Percentiles rank a stretch among this genome's conserved stretches.
Evolutionary conservation across 768 basidiomycete species (phyloP).

Genomic region (Amanita thiersii): DNA sequence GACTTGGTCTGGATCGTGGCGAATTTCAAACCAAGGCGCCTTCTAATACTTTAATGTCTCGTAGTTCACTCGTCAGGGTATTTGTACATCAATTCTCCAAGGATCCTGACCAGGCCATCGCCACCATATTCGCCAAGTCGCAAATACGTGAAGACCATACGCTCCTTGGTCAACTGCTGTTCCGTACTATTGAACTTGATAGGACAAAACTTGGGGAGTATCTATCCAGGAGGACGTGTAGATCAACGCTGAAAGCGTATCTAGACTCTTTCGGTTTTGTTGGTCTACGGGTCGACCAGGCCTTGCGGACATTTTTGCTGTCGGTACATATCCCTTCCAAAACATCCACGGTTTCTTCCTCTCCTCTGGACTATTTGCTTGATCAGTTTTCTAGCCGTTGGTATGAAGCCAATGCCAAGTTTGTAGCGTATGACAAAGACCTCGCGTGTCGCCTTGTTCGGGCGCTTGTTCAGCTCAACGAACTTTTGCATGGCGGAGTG

Average conservation of each 20-base stretch:
- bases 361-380: conserved; percentile 61
- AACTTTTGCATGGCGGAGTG: conserved; percentile 73
- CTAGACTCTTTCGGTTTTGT: conserved; percentile 84
- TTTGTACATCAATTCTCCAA: conserved; percentile 77
- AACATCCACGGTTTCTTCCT: conserved; percentile 23
- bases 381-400: conserved; percentile 83
- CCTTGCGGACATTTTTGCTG: conserved; percentile 82
- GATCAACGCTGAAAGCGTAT: conserved; percentile 72
- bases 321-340: conserved; percentile 54
- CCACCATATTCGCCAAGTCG: conserved; percentile 57
- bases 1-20: conserved; percentile 62
- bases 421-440: conserved; percentile 77
- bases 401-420: conserved; percentile 80
- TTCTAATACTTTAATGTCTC: conserved; percentile 27
- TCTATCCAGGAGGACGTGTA: conserved; percentile 66
- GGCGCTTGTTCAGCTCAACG: conserved; percentile 83
- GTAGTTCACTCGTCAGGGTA: conserved; percentile 56
- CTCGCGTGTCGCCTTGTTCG: conserved; percentile 69
- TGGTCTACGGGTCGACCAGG: conserved; percentile 79
- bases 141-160: conserved; percentile 55
- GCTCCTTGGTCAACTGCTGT: conserved; percentile 70
- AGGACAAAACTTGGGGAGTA: conserved; percentile 78
- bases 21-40: conserved; percentile 42
- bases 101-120: conserved; percentile 75
- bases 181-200: conserved; percentile 81